Evolutionary conservation across 139 green algal genomes (phyloP), one percentile per base, ranked within the genome.

Genomic region (Coelastrella sp.): DNA sequence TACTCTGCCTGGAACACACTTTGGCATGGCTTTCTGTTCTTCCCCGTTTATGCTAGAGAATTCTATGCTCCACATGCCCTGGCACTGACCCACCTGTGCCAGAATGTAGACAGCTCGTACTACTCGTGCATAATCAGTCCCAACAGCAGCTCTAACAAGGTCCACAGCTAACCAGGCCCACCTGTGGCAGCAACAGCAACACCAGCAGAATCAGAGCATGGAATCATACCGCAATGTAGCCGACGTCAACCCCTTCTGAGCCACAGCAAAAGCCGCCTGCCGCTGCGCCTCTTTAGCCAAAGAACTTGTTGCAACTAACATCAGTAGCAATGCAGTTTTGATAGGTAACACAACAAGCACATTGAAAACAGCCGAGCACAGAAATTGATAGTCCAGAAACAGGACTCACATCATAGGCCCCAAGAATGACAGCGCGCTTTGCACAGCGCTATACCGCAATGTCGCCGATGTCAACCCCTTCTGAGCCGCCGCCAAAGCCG

Each of bases 91-190:
- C 98, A 85, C 78, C 83, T 85, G 91, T 73, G 96, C 96, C 76
- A 99, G 83, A 0, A 94, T 89, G 84, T 97, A 97, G 10, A 98
- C 94, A 4, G 95, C 95, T 4, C 94, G 92, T 17, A 96, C 90
- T 22, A 99, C 81, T 3, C 97, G 89, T 4, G 92, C 92, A 82
- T 97, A 98, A 89, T 99, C 97, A 4, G 96, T 96, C 68, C 97
- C 97, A 3, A 98, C 92, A 10, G 95, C 91, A 73, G 96, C 96
- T 4, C 94, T 65, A 22, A 93, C 94, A 79, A 98, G 91, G 68
- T 99, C 97, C 5, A 95, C 68, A n/a, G 92, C 96, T n/a, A 97
- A 93, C 90, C 90, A 95, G 5, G 92, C 95, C 97, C 96, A 98
- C 68, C 68, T 76, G 68, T 22, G 32, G 32, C 32, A 47, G 32